Conservation (phyloP, 805 yeast species). For the Starmerella ratchasimensis region DNA sequence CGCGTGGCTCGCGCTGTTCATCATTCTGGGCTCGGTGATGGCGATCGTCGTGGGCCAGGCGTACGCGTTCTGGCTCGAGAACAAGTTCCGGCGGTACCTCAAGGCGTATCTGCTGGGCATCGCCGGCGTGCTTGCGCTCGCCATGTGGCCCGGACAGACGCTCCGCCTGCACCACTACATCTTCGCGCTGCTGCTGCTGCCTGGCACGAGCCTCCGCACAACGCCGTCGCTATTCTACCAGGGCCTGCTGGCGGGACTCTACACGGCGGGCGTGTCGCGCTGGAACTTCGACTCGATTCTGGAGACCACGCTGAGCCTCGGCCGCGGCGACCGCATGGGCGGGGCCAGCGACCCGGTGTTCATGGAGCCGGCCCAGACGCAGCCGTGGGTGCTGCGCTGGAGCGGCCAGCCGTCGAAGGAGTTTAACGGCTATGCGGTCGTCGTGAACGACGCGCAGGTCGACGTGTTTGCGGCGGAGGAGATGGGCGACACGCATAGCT, state of each 20-base stretch:
- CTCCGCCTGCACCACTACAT: conserved; percentile 74
- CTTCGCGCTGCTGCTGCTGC: conserved; percentile 59
- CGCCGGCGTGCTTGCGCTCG: conserved; percentile 33
- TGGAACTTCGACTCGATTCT: conserved; percentile 91
- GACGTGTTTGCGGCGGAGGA: conserved; percentile 29
- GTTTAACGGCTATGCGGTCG: conserved; percentile 43
- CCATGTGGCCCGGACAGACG: conserved; percentile 49
- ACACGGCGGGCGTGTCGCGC: conserved; percentile 70
- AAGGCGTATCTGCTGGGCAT: conserved; percentile 38
- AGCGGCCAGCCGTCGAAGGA: conserved; percentile 6
- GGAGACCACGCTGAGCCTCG: conserved; percentile 54
- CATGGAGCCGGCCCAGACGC: conserved; percentile 10
- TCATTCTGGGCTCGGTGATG: conserved; percentile 36
- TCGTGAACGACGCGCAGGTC: conserved; percentile 68
- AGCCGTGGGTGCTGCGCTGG: conserved; percentile 22
- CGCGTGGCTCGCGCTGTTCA: conserved; percentile 47
- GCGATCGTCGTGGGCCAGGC: conserved; percentile 60
- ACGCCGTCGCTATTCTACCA: conserved; percentile 45
- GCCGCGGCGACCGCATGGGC: conserved; percentile 44
- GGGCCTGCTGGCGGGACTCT: conserved; percentile 69
- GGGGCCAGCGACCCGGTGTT: conserved; percentile 30
- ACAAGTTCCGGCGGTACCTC: conserved; percentile 42
- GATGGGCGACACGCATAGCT: conserved; percentile 22
- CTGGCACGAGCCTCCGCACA: conserved; percentile 58
- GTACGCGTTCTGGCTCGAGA: conserved; percentile 59